Percentiles rank a stretch among this genome's conserved stretches.
Conservation (phyloP, 257 asterid genomes). For the Jacaranda mimosifolia region DNA sequence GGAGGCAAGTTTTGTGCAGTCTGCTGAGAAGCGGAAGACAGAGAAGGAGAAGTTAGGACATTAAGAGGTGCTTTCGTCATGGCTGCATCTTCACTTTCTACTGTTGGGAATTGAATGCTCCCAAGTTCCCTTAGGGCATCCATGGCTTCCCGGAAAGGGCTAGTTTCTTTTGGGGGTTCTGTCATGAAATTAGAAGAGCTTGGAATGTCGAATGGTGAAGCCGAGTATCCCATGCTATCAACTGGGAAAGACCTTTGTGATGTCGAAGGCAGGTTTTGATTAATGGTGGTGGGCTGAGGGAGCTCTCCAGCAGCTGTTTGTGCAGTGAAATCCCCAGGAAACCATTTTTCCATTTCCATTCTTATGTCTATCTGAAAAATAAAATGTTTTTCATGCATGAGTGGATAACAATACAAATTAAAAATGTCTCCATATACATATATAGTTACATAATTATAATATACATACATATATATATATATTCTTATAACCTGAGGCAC, state of each 20-base stretch:
- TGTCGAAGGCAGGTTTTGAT: slow-evolving; percentile 63
- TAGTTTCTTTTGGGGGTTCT: slow-evolving; percentile 17
- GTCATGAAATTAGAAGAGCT: slow-evolving; percentile 23
- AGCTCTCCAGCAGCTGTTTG: slow-evolving; percentile 17
- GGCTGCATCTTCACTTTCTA: slow-evolving; percentile 52
- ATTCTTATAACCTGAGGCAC: slow-evolving; percentile 51
- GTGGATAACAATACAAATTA: background rate
- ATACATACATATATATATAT: no score
- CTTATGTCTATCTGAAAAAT: slow-evolving; percentile 55
- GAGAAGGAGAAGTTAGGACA: slow-evolving; percentile 45
- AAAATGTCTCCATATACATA: background rate
- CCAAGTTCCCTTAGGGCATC: slow-evolving; percentile 35
- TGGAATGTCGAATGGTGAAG: slow-evolving; percentile 46
- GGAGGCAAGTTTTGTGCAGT: slow-evolving; percentile 30
- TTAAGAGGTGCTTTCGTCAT: slow-evolving; percentile 56
- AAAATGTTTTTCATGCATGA: background rate
- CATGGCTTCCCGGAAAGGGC: slow-evolving; percentile 30
- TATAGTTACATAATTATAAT: background rate
- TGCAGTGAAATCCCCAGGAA: slow-evolving; percentile 47
- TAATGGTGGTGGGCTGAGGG: slow-evolving; percentile 26
- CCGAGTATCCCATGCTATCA: slow-evolving; percentile 49
- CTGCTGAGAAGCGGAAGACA: slow-evolving; percentile 34
- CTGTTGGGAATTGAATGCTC: slow-evolving; percentile 43
- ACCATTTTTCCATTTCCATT: slow-evolving; percentile 54
- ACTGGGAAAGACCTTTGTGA: slow-evolving; percentile 50